Evolutionary conservation across 371 early-diverging fungal genomes (phyloP), one percentile per base, ranked within the genome.

Genomic region (Choanephora cucurbitarum): DNA sequence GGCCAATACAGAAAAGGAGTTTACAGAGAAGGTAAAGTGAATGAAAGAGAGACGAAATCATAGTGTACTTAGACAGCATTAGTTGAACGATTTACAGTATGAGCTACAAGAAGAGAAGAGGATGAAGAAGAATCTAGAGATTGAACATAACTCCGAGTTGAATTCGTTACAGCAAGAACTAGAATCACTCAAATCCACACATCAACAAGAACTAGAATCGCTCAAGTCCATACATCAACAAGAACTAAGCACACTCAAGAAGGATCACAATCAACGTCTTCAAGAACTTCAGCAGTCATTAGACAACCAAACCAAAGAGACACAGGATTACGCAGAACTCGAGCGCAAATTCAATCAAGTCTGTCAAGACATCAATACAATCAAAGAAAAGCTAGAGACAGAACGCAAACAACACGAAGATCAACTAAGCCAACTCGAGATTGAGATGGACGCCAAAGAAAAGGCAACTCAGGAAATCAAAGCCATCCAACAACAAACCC

Each of bases 391-490:
- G n/a, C 21, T 65, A 0, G 44, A 52, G 1, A 11, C 48, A 56
- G 44, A 55, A 57, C 45, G 52, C 34, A 31, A 10, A 10, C 11
- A 40, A n/a, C 34, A 57, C 43, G 55, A 70, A 48, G 58, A 69
- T 6, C 45, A 59, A 9, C 21, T 75, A 9, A 39, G 52, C 18
- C 46, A 58, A 17, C 34, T 79, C 15, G 57, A 55, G 9, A 31
- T 46, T 17, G 60, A 64, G 7, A 62, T 75, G 31, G 62, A 52
- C 11, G 58, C 69, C 19, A 72, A 73, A 21, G 76, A 78, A 31
- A 57, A 61, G 15, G 72, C 77, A 17, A 66, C 66, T 11, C 63
- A 65, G n/a, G 75, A 74, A 45, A 76, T 82, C 39, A 70, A 79
- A 21, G 54, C 57, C 18, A 60, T 70, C 10, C 61, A 80, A 40